phyloP scores from a whole-genome alignment of 108 stramenopile species.

The Skeletonema marinoi region DNA sequence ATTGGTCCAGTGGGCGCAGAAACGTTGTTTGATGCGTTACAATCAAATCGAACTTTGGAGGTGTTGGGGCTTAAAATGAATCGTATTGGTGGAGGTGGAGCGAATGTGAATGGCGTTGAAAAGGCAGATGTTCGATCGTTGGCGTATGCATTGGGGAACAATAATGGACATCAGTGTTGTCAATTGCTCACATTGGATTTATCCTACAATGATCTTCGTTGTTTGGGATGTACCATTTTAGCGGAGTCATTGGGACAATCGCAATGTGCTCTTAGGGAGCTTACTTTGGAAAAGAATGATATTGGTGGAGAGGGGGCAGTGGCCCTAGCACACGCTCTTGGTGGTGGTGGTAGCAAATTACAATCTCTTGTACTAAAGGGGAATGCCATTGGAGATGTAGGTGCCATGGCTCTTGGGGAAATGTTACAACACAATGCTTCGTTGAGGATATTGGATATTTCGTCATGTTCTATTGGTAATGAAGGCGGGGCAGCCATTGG shows the following conservation, averaged over 20 bases:
- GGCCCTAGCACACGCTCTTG: conserved; percentile 2
- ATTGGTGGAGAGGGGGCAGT: not conserved
- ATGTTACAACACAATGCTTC: conserved; percentile 5
- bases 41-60: not conserved
- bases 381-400: conserved; percentile 4
- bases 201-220: conserved; percentile 21
- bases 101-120: not conserved
- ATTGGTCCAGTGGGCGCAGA: conserved; percentile 12
- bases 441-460: not conserved
- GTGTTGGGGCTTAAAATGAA: conserved; percentile 13
- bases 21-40: not conserved
- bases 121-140: conserved; percentile 12
- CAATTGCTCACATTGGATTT: conserved; percentile 15
- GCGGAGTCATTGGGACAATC: not conserved
- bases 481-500: conserved; percentile 8
- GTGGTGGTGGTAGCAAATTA: not conserved
- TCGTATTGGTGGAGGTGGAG: conserved; percentile 15
- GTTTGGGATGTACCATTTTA: conserved; percentile 10
- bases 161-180: too few relatives aligned
- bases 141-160: not conserved
- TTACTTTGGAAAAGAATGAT: conserved; percentile 27
- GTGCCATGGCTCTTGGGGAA: conserved; percentile 13
- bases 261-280: not conserved
- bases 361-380: conserved; percentile 1
- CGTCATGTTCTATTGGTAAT: conserved; percentile 19